phyloP scores from a whole-genome alignment of 2,329 filamentous ascomycete genomes.

The Ophiostoma perfectum region DNA sequence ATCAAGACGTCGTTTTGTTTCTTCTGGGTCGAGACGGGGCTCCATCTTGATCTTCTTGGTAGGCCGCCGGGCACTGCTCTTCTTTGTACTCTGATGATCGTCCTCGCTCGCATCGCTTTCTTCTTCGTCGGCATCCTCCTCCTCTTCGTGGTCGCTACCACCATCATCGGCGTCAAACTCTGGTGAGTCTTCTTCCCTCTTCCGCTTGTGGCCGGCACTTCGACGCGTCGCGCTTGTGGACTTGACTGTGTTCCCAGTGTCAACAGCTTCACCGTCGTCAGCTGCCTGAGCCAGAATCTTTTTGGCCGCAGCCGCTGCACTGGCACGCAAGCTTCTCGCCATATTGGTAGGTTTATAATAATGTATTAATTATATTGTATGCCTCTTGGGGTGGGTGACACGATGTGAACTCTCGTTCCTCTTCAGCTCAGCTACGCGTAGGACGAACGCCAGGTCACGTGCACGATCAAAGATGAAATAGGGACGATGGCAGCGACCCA shows the following conservation, averaged over 20 bases:
- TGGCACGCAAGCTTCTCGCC: conserved; percentile 20
- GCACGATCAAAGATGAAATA: not conserved
- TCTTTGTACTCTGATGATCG: not conserved
- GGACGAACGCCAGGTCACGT: conserved; percentile 20
- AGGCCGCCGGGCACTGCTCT: not conserved
- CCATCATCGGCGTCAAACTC: conserved; percentile 3
- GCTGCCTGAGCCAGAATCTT: conserved; percentile 18
- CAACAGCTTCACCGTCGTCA: conserved; percentile 1
- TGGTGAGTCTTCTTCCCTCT: conserved; percentile 7
- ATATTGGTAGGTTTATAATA: not conserved
- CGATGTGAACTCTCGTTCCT: not conserved
- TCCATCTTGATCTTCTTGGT: not conserved
- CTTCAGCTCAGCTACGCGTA: conserved; percentile 12
- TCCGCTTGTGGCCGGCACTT: conserved; percentile 7
- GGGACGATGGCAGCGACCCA: not conserved
- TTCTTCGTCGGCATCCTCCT: not conserved
- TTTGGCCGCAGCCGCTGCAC: conserved; percentile 22
- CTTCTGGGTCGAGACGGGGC: not conserved
- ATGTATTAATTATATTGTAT: not conserved
- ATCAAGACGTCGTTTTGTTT: not conserved
- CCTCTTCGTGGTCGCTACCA: not conserved
- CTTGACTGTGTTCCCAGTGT: not conserved
- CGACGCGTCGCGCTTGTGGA: conserved; percentile 3
- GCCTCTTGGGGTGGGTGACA: not conserved
- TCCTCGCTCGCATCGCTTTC: not conserved